A percentile compares a stretch with the other conserved stretches of the same genome.
These are phyloP conservation scores for Tolypocladium sp. DNA, from an alignment of 2,329 filamentous ascomycete genomes.

Conservation along the genomic window DNA sequence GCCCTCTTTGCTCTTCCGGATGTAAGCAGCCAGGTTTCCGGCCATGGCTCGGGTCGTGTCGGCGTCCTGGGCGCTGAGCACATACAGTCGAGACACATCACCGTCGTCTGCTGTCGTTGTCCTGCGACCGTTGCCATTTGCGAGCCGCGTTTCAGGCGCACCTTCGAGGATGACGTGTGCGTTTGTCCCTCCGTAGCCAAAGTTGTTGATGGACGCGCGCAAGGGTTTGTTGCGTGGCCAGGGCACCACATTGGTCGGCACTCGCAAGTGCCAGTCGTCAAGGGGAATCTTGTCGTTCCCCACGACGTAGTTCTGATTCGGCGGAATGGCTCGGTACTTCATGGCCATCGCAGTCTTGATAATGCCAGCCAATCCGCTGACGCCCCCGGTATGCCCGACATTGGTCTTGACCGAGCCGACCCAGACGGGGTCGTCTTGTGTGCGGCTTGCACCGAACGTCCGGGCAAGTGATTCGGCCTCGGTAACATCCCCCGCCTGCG, in stretches of 20 bases:
- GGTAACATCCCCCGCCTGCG: constrained; percentile 5
- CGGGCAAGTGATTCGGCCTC: too few species aligned
- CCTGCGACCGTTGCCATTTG: too few species aligned
- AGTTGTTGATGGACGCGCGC: constrained; percentile 29
- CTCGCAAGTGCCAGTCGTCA: not conserved
- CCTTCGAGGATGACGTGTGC: constrained; percentile 27
- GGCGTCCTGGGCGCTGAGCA: too few species aligned
- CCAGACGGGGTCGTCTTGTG: constrained; percentile 3
- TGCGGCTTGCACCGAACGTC: too few species aligned
- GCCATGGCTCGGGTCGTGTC: too few species aligned
- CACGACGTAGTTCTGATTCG: too few species aligned
- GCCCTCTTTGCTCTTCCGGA: too few species aligned
- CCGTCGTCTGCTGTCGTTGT: too few species aligned
- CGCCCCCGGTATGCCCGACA: too few species aligned
- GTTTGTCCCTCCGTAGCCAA: constrained; percentile 36
- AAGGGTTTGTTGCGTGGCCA: not conserved
- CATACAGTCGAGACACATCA: not conserved
- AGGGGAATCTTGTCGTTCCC: constrained; percentile 13
- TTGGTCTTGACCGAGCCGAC: constrained; percentile 14
- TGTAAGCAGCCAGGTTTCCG: not conserved
- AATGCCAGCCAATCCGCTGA: too few species aligned
- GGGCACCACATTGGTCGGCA: not conserved
- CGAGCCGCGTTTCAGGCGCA: not conserved
- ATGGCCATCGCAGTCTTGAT: too few species aligned
- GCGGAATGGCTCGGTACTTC: too few species aligned